phyloP scores from a whole-genome alignment of 1,139 yeast genomes.

The Hyphopichia khmerensis region DNA sequence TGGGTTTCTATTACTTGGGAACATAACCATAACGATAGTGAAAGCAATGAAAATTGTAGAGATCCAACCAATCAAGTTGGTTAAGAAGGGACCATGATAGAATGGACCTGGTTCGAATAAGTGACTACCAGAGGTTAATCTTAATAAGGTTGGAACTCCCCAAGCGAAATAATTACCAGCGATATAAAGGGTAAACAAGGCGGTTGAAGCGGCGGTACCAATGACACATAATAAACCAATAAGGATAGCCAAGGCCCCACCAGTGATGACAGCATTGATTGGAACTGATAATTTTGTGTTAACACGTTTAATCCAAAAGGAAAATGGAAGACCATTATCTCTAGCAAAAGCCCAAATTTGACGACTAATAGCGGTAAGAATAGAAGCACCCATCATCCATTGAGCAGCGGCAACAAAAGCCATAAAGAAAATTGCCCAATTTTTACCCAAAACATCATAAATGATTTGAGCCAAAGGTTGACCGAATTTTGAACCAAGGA shows the following conservation, averaged over 20 bases:
- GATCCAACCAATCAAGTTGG: conserved; percentile 43
- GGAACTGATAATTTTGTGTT: conserved; percentile 52
- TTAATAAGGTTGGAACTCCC: conserved; percentile 55
- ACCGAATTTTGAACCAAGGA: conserved; percentile 17
- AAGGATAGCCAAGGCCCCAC: conserved; percentile 39
- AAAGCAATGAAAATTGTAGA: conserved; percentile 32
- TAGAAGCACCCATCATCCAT: conserved; percentile 24
- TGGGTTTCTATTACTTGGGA: conserved; percentile 40
- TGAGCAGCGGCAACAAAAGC: conserved; percentile 22
- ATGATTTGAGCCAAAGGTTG: conserved; percentile 25
- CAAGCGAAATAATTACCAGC: conserved; percentile 65
- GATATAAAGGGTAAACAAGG: conserved; percentile 56
- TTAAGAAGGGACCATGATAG: conserved; percentile 48
- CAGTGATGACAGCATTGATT: conserved; percentile 50
- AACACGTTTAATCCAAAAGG: conserved; percentile 47
- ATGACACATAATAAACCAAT: conserved; percentile 55
- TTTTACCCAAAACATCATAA: conserved; percentile 22
- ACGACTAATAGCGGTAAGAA: conserved; percentile 18
- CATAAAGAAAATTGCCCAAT: conserved; percentile 24
- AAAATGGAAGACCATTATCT: conserved; percentile 23
- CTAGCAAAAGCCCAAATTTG: conserved; percentile 19
- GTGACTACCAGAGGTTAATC: conserved; percentile 45
- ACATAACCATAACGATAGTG: conserved; percentile 46
- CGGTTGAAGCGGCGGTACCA: conserved; percentile 55
- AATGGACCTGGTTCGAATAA: conserved; percentile 60